These are phyloP conservation scores for Neonothopanus nambi DNA, from an alignment of 1,284 basidiomycete genomes.

Conservation along the genomic window DNA sequence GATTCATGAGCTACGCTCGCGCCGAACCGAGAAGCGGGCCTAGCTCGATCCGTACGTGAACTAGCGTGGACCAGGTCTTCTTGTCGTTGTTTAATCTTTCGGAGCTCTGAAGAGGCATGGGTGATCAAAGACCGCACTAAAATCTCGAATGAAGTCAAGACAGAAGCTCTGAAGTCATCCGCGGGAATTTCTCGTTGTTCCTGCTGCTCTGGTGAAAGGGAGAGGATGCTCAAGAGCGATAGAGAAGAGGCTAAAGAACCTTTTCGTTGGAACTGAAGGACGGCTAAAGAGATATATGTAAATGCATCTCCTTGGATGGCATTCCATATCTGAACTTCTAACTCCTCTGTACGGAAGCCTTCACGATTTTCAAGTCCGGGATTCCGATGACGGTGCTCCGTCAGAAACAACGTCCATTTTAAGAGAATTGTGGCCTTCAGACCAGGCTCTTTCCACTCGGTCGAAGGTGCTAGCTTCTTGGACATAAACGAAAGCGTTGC, in stretches of 20 bases:
- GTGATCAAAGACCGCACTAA: slow-evolving; percentile 76
- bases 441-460: slow-evolving; percentile 71
- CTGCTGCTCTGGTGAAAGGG: slow-evolving; percentile 46
- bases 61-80: slow-evolving; percentile 78
- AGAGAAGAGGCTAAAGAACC: slow-evolving; percentile 41
- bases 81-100: slow-evolving; percentile 88
- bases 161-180: slow-evolving; percentile 64
- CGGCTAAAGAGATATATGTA: slow-evolving; percentile 62
- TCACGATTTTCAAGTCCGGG: slow-evolving; percentile 61
- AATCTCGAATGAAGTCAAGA: slow-evolving; percentile 71
- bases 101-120: slow-evolving; percentile 83
- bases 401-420: slow-evolving; percentile 87
- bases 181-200: slow-evolving; percentile 59
- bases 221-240: slow-evolving; percentile 44
- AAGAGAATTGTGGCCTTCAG: slow-evolving; percentile 78
- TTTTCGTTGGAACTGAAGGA: slow-evolving; percentile 54
- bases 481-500: slow-evolving; percentile 55
- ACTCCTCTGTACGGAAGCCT: slow-evolving; percentile 74
- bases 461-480: slow-evolving; percentile 49
- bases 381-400: slow-evolving; percentile 72
- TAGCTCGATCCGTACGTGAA: slow-evolving; percentile 59
- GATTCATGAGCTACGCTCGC: slow-evolving; percentile 40
- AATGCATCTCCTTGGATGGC: slow-evolving; percentile 85
- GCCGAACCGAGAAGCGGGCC: slow-evolving; percentile 43
- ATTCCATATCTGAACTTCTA: slow-evolving; percentile 81